Base-by-base conservation (phyloP, 768 basidiomycete species). In the Mycena alexandri region DNA sequence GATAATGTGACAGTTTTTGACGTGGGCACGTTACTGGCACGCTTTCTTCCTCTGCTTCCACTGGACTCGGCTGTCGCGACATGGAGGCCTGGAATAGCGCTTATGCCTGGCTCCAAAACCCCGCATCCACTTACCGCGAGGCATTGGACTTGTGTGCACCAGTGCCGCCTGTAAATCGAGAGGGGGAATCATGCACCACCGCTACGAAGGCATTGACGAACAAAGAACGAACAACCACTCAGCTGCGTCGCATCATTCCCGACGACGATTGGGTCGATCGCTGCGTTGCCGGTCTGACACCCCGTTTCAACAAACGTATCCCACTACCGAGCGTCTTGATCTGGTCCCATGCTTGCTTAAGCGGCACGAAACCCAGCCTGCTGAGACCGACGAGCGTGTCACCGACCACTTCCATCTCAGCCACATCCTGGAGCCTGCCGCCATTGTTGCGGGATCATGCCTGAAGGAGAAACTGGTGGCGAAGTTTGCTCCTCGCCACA, bases 281-380 rank as follows among this genome's bases (percentile, higher is more conserved):
- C 24, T 19, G 22, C 48, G 16, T 50, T 50, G 17, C 24, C 25
- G n/a, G n/a, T n/a, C n/a, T 50, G 16, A 16, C 46, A 47, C 46
- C 46, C 46, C 46, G 46, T 47, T 47, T 47, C 24, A n/a, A n/a
- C 46, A 47, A 47, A 47, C 16, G 46, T 50, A 50, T 29, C 48
- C 48, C 16, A 50, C 16, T 6, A 14, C 22, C 8, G 22, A 24
- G 22, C 48, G 48, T 19, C 16, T 50, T 8, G 25, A 7, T 8
- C 9, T 50, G 24, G 7, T 25, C 48, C 25, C 48, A 29, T 29
- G 5, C 25, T 50, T 13, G 13, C 25, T 14, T 25, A 14, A 57
- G 0, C 55, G 42, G 8, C 14, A 5, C 42, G 12, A 44, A n/a
- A 14, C 42, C 16, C 25, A 44, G 9, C 42, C 24, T 25, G 10